Conservation (phyloP, 2,329 filamentous ascomycete species). For the Furcasterigmium furcatum region DNA sequence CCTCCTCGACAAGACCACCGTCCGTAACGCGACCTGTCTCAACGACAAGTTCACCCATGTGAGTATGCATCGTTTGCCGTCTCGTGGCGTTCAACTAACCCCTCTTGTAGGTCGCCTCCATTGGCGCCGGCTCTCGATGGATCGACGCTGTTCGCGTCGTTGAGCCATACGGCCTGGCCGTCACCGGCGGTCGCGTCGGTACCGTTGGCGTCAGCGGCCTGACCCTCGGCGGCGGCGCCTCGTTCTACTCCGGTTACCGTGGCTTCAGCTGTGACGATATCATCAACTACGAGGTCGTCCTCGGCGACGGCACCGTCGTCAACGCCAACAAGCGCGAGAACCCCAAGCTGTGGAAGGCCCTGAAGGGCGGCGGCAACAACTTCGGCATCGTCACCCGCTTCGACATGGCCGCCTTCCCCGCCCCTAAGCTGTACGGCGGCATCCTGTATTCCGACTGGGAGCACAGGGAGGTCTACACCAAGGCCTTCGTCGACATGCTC, state of each 20-base stretch:
- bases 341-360: conserved; percentile 37
- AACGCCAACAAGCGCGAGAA: conserved; percentile 30
- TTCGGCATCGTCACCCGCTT: conserved; percentile 33
- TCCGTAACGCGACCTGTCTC: conserved; percentile 3
- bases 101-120: conserved; percentile 2
- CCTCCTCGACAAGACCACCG: conserved; percentile 21
- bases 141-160: conserved; percentile 1
- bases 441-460: neutral
- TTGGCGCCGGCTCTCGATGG: conserved; percentile 6
- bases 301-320: conserved; percentile 34
- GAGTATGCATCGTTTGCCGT: too few relatives aligned
- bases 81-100: too few relatives aligned
- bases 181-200: conserved; percentile 3
- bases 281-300: conserved; percentile 36
- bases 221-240: conserved; percentile 20
- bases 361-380: conserved; percentile 45
- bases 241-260: conserved; percentile 10
- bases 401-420: conserved; percentile 1
- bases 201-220: conserved; percentile 24
- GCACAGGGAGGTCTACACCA: neutral
- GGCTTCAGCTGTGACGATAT: conserved; percentile 38
- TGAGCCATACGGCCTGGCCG: neutral
- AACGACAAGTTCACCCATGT: conserved; percentile 3
- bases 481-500: neutral
- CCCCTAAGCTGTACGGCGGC: neutral